Evolutionary conservation across 345 rosid genomes (phyloP).

Genomic region (Toxicodendron radicans): DNA sequence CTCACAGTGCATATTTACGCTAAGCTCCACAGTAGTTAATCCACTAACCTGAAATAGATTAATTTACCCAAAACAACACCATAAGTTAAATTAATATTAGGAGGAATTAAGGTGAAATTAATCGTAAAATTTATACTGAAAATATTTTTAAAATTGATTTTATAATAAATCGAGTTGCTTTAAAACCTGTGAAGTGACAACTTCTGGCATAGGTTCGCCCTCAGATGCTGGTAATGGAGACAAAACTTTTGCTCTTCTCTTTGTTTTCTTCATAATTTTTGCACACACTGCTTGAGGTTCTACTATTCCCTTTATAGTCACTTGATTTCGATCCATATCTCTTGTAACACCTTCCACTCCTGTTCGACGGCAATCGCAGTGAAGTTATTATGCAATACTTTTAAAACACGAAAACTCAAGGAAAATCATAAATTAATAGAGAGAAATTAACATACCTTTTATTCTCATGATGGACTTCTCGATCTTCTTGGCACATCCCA

Average conservation of each 20-base stretch:
- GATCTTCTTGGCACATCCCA: slow-evolving; percentile 91
- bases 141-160: not conserved
- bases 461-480: slow-evolving; percentile 73
- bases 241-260: slow-evolving; percentile 67
- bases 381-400: no score
- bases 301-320: slow-evolving; percentile 72
- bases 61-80: no score
- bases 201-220: slow-evolving; percentile 70
- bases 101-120: not conserved
- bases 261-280: slow-evolving; percentile 74
- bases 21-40: slow-evolving; percentile 69
- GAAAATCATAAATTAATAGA: not conserved
- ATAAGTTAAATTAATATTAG: not conserved
- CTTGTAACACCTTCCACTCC: slow-evolving; percentile 82
- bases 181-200: slow-evolving; percentile 62
- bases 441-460: slow-evolving; percentile 46
- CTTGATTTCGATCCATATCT: slow-evolving; percentile 76
- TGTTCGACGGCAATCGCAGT: slow-evolving; percentile 12
- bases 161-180: not conserved
- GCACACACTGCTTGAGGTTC: slow-evolving; percentile 80
- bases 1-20: slow-evolving; percentile 88
- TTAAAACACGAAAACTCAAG: no score
- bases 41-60: slow-evolving; percentile 49
- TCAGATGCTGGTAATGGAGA: slow-evolving; percentile 77
- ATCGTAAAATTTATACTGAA: not conserved